Evolutionary conservation across 345 rosid species (phyloP).

Genomic region (Acer negundo): DNA sequence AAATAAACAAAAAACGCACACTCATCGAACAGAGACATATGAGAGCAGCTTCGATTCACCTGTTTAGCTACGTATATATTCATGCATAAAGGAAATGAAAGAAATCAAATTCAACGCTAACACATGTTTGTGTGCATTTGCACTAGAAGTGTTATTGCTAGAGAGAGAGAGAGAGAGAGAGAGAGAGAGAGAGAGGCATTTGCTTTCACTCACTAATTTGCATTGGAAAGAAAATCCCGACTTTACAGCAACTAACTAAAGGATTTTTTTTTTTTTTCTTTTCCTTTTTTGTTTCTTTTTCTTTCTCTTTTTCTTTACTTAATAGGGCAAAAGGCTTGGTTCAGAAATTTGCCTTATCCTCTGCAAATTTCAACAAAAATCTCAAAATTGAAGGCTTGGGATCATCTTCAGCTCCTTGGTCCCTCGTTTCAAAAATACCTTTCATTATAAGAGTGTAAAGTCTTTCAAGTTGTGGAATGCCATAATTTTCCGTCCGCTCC

Average conservation of each 20-base stretch:
- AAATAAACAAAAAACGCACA: no score
- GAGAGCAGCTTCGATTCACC: background rate
- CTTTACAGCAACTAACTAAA: conserved; percentile 52
- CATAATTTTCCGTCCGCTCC: conserved; percentile 57
- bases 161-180: background rate
- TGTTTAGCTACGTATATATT: no score
- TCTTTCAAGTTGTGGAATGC: conserved; percentile 89
- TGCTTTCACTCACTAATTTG: conserved; percentile 35
- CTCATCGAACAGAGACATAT: no score
- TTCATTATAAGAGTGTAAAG: conserved; percentile 75
- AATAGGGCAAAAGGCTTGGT: background rate
- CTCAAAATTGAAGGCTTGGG: conserved; percentile 79
- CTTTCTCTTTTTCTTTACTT: background rate
- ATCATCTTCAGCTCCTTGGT: conserved; percentile 42
- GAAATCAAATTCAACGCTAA: no score
- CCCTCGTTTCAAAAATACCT: conserved; percentile 61
- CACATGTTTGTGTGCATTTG: no score
- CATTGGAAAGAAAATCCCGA: conserved; percentile 56
- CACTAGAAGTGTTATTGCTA: no score
- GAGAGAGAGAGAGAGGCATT: background rate
- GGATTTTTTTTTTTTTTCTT: conserved; percentile 15
- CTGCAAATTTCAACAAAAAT: conserved; percentile 72
- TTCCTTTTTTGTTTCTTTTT: conserved; percentile 6
- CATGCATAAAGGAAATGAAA: no score
- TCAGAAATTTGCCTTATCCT: conserved; percentile 74